These are phyloP conservation scores for Neophaeococcomyces aloes DNA, from an alignment of 2,329 filamentous ascomycete species.

Conservation along the genomic window DNA sequence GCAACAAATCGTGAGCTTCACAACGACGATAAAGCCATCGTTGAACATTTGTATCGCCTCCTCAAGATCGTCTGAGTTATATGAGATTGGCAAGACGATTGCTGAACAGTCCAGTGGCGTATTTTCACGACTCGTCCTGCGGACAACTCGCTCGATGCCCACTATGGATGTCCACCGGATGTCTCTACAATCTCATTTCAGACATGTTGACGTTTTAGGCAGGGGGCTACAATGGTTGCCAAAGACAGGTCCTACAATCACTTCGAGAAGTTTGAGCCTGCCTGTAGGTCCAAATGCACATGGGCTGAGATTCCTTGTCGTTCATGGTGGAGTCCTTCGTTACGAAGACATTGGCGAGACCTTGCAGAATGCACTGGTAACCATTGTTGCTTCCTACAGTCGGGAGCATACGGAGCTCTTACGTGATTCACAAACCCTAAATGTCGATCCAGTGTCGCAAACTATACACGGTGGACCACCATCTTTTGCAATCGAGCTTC, in stretches of 20 bases:
- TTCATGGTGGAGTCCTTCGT: conserved; percentile 2
- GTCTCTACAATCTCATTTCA: conserved; percentile 2
- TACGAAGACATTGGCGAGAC: neutral
- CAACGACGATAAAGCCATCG: neutral
- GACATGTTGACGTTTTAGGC: neutral
- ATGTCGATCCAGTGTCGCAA: too few species aligned
- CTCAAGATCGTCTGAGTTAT: neutral
- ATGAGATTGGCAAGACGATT: neutral
- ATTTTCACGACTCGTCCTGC: neutral
- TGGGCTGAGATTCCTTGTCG: neutral
- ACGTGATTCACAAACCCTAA: too few species aligned
- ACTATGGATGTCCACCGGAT: neutral
- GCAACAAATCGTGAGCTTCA: neutral
- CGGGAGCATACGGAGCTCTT: too few species aligned
- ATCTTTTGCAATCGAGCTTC: too few species aligned
- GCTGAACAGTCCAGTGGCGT: neutral
- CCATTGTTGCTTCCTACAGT: neutral
- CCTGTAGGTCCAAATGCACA: neutral
- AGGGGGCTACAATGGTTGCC: neutral
- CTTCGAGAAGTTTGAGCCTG: neutral
- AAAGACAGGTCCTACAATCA: neutral
- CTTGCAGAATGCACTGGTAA: neutral
- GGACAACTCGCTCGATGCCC: neutral
- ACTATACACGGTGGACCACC: too few species aligned
- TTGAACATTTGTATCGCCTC: neutral